Percentiles rank a stretch among this genome's conserved stretches.
Conservation (phyloP, 768 basidiomycete species). For the Thelephora ganbajun region DNA sequence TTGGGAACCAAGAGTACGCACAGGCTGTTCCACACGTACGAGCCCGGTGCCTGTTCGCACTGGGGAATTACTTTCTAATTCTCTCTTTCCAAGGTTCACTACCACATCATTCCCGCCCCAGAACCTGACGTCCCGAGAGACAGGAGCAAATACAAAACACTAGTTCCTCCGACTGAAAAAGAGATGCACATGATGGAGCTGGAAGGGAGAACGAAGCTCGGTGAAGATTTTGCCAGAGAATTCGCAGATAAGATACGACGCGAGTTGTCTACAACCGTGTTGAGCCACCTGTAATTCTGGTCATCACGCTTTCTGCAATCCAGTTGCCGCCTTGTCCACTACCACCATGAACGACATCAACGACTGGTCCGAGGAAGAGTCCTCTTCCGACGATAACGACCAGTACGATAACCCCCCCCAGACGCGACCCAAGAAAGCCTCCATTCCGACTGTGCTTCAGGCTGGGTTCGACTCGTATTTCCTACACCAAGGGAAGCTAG, state of each 20-base stretch:
- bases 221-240: constrained; percentile 37
- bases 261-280: neutral
- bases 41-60: neutral
- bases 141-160: constrained; percentile 7
- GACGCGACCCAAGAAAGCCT: neutral
- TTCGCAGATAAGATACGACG: constrained; percentile 30
- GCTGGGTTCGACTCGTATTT: constrained; percentile 86
- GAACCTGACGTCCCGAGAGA: constrained; percentile 17
- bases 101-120: constrained; percentile 66
- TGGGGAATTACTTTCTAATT: neutral
- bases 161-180: constrained; percentile 22
- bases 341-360: neutral
- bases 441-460: constrained; percentile 25
- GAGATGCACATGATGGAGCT: constrained; percentile 53
- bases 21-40: constrained; percentile 68
- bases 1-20: constrained; percentile 73
- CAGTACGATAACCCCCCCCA: neutral
- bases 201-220: constrained; percentile 41
- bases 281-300: neutral
- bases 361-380: neutral
- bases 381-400: neutral
- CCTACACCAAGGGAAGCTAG: constrained; percentile 39
- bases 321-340: neutral
- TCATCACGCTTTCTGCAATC: neutral
- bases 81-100: constrained; percentile 40